These are phyloP conservation scores for Agroathelia rolfsii DNA, from an alignment of 1,284 basidiomycete species.

Conservation along the genomic window DNA sequence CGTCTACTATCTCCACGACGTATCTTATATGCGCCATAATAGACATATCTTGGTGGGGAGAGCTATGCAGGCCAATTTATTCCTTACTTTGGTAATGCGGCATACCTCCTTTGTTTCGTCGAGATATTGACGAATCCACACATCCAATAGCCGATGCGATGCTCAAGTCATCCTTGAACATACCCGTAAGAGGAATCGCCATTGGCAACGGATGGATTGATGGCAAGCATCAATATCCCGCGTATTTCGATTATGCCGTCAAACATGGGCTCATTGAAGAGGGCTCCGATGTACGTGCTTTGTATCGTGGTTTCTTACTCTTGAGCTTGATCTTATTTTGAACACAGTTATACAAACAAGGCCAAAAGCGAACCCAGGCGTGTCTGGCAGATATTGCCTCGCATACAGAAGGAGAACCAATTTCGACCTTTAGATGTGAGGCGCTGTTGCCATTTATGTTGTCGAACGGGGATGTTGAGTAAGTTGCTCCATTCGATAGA, in stretches of 20 bases:
- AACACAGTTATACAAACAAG: slow-evolving; percentile 48
- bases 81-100: slow-evolving; percentile 74
- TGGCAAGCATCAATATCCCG: slow-evolving; percentile 78
- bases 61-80: slow-evolving; percentile 99
- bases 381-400: slow-evolving; percentile 53
- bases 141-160: slow-evolving; percentile 61
- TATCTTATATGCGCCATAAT: slow-evolving; percentile 8
- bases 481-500: slow-evolving; percentile 18
- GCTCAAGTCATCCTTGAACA: slow-evolving; percentile 48
- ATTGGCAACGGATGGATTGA: slow-evolving; percentile 99
- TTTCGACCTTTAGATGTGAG: slow-evolving; percentile 62
- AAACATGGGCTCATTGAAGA: slow-evolving; percentile 72
- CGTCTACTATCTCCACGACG: slow-evolving; percentile 9
- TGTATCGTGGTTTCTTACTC: slow-evolving; percentile 6
- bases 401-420: slow-evolving; percentile 41
- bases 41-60: slow-evolving; percentile 92
- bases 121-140: slow-evolving; percentile 5
- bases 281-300: slow-evolving; percentile 50
- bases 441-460: slow-evolving; percentile 55
- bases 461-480: slow-evolving; percentile 55
- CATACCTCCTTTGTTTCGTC: neutral
- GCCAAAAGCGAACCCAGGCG: slow-evolving; percentile 50
- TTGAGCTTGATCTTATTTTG: slow-evolving; percentile 4
- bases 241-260: slow-evolving; percentile 83
- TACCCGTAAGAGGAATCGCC: slow-evolving; percentile 70